Percentiles rank a stretch among this genome's conserved stretches.
Conservation (phyloP, 371 early-diverging fungal species). For the Mortierella sp. region DNA sequence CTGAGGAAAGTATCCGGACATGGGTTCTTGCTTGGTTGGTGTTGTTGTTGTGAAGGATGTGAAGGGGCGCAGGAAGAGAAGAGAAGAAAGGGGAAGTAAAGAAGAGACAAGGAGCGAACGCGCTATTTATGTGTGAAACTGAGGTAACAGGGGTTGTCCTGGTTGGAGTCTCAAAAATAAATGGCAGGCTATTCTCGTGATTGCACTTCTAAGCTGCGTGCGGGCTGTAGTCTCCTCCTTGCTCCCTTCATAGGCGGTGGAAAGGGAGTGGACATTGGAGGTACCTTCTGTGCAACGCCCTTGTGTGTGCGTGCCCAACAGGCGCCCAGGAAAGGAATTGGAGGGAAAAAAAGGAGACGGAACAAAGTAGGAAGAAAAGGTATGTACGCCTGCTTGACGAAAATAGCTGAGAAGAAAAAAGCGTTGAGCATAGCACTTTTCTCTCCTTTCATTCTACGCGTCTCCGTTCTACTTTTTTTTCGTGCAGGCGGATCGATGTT, state of each 20-base stretch:
- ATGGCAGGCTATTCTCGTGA: neutral
- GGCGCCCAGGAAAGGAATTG: neutral
- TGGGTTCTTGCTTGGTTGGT: neutral
- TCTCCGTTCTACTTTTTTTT: neutral
- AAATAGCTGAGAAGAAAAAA: neutral
- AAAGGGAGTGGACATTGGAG: neutral
- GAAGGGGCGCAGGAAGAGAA: neutral
- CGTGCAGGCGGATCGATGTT: conserved; percentile 5
- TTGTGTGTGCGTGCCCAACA: neutral
- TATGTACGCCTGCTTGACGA: neutral
- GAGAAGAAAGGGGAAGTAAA: conserved; percentile 3
- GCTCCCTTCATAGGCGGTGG: no score
- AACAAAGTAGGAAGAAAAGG: neutral
- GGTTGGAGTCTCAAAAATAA: neutral
- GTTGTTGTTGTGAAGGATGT: neutral
- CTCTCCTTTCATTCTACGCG: neutral
- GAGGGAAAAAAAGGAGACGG: neutral
- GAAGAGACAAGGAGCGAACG: neutral
- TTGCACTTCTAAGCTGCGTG: no score
- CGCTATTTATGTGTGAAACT: neutral
- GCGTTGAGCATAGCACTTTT: neutral
- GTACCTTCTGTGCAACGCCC: neutral
- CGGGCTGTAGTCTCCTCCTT: neutral
- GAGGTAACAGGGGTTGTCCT: neutral
- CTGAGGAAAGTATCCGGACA: conserved; percentile 46